Evolutionary conservation across 164 flowering plant species (phyloP).

Genomic region (Kingdonia uniflora): DNA sequence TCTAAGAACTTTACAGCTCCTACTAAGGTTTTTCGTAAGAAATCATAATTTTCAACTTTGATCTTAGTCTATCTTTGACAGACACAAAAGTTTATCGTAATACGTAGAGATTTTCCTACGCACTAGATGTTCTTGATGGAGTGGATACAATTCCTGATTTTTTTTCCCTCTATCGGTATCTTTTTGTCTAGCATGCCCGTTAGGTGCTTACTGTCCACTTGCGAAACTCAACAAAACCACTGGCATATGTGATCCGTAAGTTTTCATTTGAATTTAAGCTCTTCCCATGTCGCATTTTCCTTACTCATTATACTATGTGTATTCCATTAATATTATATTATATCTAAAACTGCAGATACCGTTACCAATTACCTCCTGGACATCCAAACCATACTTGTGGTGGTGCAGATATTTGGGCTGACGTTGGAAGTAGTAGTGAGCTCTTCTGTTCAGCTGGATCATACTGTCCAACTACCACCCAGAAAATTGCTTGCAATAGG

Average conservation of each 20-base stretch:
- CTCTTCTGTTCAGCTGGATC: constrained; percentile 91
- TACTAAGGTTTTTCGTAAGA: too few relatives aligned
- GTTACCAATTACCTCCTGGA: constrained; percentile 78
- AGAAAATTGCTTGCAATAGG: constrained; percentile 53
- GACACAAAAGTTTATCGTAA: too few relatives aligned
- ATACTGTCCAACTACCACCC: constrained; percentile 68
- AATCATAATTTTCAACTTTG: too few relatives aligned
- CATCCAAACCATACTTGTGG: constrained; percentile 73
- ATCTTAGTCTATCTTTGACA: too few relatives aligned
- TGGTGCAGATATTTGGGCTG: constrained; percentile 92
- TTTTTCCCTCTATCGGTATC: too few relatives aligned
- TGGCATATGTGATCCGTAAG: constrained; percentile 95
- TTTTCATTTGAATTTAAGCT: constrained; percentile 16
- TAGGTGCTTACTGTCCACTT: constrained; percentile 82
- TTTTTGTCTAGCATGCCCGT: constrained; percentile 84
- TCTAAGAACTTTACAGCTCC: too few relatives aligned
- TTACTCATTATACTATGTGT: constrained; percentile 3
- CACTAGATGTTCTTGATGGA: too few relatives aligned
- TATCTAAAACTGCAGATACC: constrained; percentile 49
- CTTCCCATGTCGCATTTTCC: constrained; percentile 8
- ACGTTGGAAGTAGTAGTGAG: constrained; percentile 46
- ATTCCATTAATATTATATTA: constrained; percentile 12
- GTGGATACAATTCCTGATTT: constrained; percentile 1
- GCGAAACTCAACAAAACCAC: constrained; percentile 62
- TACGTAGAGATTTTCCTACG: too few relatives aligned